phyloP scores from a whole-genome alignment of 1,284 basidiomycete genomes.

The Ceratobasidium papillatum region DNA sequence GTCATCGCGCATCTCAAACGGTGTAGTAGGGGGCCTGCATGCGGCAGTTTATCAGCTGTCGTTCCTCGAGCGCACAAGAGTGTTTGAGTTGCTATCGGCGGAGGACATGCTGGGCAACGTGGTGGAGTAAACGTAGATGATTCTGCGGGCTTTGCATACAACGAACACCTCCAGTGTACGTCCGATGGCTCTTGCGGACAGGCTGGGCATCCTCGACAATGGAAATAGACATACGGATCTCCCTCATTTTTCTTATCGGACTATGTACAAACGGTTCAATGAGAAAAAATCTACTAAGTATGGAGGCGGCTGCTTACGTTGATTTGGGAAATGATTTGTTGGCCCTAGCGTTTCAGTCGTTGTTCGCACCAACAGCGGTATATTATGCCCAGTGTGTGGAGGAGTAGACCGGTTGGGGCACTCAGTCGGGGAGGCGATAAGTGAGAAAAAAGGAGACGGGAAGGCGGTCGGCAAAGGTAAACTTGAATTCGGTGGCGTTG shows the following conservation, averaged over 20 bases:
- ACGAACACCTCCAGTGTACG: constrained; percentile 88
- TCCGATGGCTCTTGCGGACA: constrained; percentile 91
- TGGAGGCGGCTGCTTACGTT: constrained; percentile 65
- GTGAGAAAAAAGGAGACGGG: constrained; percentile 68
- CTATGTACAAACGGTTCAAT: constrained; percentile 54
- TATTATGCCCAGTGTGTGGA: constrained; percentile 71
- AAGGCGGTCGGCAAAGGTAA: constrained; percentile 68
- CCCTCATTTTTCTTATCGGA: constrained; percentile 93
- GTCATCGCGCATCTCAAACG: constrained; percentile 68
- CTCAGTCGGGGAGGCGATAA: constrained; percentile 66
- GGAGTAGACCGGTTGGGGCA: constrained; percentile 66
- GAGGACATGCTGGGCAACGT: constrained; percentile 75
- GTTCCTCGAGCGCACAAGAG: constrained; percentile 65
- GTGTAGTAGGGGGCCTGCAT: constrained; percentile 70
- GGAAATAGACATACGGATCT: constrained; percentile 98
- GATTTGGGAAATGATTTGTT: constrained; percentile 78
- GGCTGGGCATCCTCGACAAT: constrained; percentile 94
- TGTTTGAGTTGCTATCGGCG: constrained; percentile 80
- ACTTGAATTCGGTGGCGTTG: constrained; percentile 80
- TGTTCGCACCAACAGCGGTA: constrained; percentile 87
- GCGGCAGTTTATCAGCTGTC: constrained; percentile 81
- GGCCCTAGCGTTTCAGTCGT: constrained; percentile 75
- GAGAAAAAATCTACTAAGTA: constrained; percentile 18
- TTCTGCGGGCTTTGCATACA: constrained; percentile 82
- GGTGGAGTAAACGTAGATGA: constrained; percentile 77